These are phyloP conservation scores for Alternaria tenuissima DNA, from an alignment of 2,329 filamentous ascomycete genomes.

Conservation along the genomic window DNA sequence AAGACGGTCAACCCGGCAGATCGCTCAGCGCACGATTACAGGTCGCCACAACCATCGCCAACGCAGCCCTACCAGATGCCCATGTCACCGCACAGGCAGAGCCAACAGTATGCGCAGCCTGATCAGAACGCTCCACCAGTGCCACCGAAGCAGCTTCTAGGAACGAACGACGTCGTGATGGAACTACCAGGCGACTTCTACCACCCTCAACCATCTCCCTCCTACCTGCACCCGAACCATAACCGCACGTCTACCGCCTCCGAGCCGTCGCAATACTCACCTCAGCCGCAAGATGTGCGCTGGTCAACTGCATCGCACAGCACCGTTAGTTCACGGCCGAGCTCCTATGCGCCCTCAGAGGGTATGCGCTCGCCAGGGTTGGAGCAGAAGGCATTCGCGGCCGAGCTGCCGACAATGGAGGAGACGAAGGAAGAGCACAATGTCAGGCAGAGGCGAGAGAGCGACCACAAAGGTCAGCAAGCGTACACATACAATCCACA, in stretches of 20 bases:
- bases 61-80: slow-evolving; percentile 40
- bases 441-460: slow-evolving; percentile 24
- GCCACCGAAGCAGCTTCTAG: slow-evolving; percentile 29
- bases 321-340: slow-evolving; percentile 42
- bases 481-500: slow-evolving; percentile 49
- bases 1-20: slow-evolving; percentile 65
- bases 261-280: slow-evolving; percentile 32
- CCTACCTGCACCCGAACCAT: slow-evolving; percentile 37
- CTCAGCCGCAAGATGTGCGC: slow-evolving; percentile 37
- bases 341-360: slow-evolving; percentile 47
- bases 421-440: slow-evolving; percentile 48
- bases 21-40: slow-evolving; percentile 24
- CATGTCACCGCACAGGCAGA: slow-evolving; percentile 30
- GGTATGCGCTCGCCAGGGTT: slow-evolving; percentile 45
- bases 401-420: slow-evolving; percentile 47
- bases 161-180: slow-evolving; percentile 48
- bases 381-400: slow-evolving; percentile 45
- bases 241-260: slow-evolving; percentile 34
- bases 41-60: slow-evolving; percentile 33
- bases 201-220: slow-evolving; percentile 42
- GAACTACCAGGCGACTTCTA: slow-evolving; percentile 56
- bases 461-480: slow-evolving; percentile 18
- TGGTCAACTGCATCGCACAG: slow-evolving; percentile 46
- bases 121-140: slow-evolving; percentile 21
- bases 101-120: slow-evolving; percentile 14